These are phyloP conservation scores for Rhizopus sp. DNA, from an alignment of 371 early-diverging fungal genomes.

Conservation along the genomic window DNA sequence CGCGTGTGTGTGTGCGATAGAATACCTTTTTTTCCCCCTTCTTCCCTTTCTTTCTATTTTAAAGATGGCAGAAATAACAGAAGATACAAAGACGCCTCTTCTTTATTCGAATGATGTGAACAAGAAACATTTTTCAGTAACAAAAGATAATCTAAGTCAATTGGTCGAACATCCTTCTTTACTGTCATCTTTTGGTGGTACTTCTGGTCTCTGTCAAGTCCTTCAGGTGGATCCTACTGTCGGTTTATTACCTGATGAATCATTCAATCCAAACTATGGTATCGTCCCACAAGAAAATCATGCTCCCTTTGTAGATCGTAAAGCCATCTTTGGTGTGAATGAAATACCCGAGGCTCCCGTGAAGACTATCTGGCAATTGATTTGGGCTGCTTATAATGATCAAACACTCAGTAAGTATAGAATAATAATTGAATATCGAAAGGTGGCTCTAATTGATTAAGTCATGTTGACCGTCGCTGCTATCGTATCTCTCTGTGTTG, in stretches of 20 bases:
- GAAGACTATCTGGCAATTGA: conserved; percentile 60
- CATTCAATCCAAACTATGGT: conserved; percentile 25
- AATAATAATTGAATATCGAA: background rate
- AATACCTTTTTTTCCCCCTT: too few species aligned
- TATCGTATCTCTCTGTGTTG: conserved; percentile 77
- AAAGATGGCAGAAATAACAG: conserved; percentile 5
- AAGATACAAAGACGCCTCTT: conserved; percentile 6
- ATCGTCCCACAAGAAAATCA: conserved; percentile 9
- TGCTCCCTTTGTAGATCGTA: conserved; percentile 40
- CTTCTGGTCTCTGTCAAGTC: conserved; percentile 47
- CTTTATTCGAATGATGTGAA: background rate
- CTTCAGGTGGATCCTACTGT: conserved; percentile 62
- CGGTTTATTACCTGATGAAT: conserved; percentile 67
- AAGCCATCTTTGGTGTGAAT: conserved; percentile 57
- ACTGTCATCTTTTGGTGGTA: conserved; percentile 63
- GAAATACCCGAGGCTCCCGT: conserved; percentile 59
- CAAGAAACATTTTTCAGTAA: conserved; percentile 31
- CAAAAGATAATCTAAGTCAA: conserved; percentile 40
- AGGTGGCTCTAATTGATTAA: conserved; percentile 16
- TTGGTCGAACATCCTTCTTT: conserved; percentile 57
- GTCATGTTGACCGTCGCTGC: conserved; percentile 78
- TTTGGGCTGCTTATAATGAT: conserved; percentile 60
- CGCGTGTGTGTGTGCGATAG: too few species aligned
- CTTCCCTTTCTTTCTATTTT: background rate
- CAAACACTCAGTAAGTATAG: conserved; percentile 45